Base-by-base conservation (phyloP, 139 green algal genomes). In the Chloropicon primus region DNA sequence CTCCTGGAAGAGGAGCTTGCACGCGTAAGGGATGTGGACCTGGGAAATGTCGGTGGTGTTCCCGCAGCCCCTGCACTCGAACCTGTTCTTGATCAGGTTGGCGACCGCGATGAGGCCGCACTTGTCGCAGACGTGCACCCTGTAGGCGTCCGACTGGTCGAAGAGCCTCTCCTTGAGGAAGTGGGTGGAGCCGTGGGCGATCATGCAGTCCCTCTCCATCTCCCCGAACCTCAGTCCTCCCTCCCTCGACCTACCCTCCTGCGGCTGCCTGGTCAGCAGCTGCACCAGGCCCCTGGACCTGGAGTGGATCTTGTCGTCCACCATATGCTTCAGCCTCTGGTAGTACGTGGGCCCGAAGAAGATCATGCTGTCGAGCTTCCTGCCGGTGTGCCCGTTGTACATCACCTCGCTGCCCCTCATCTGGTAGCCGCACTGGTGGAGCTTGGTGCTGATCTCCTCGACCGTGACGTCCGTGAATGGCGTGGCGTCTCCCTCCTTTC, bases 271-370 rank as follows among this genome's bases (percentile, higher is more conserved):
- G 25, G 93, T 98, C 26, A 99, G 88, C 54, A 98, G 94, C 84
- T 96, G 90, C 24, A 93, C 87, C n/a, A 92, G 92, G 0, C 91
- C 92, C n/a, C 89, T 84, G 27, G 86, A 90, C 3, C 91, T 84
- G 2, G 84, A 90, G 87, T 98, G 94, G 80, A 98, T 97, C 84
- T 98, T 98, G 85, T 98, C 94, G 83, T 98, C 93, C 73, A 96
- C 92, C 95, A 99, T 99, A 81, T 99, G 96, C 92, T 99, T 99
- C 17, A 99, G 88, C 22, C 96, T 90, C 90, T 99, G 96, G 87
- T 98, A 98, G 89, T 85, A 85, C 41, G 96, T 99, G 54, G 96
- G 96, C 74, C 94, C 95, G 27, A 99, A 86, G 89, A 98, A 99
- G 78, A 98, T 90, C 76, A 90, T 87, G 28, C 84, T 75, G 10